Conservation (phyloP, 1,139 yeast species). For the Debaryomyces udenii region DNA sequence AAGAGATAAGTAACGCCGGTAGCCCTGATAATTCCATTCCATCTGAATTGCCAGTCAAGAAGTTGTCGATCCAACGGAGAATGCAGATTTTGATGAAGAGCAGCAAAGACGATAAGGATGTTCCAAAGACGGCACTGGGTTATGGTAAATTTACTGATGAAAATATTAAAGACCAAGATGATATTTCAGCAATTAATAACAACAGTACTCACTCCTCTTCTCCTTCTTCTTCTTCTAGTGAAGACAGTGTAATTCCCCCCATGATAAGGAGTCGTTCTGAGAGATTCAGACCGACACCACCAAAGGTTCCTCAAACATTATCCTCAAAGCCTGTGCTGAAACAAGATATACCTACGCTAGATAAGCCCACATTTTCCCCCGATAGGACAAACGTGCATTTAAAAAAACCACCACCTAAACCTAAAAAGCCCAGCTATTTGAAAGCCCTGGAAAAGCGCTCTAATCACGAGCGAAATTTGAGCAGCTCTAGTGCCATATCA, state of each 20-base stretch:
- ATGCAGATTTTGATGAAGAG: constrained; percentile 60
- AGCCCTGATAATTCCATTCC: constrained; percentile 12
- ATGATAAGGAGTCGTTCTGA: not conserved
- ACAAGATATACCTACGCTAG: not conserved
- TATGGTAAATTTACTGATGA: constrained; percentile 72
- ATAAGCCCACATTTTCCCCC: not conserved
- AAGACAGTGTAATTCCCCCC: constrained; percentile 7
- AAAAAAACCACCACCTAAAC: constrained; percentile 62
- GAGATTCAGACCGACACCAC: constrained; percentile 24
- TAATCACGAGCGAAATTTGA: constrained; percentile 29
- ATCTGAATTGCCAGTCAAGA: constrained; percentile 20
- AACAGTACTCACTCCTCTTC: constrained; percentile 7
- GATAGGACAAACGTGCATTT: not conserved
- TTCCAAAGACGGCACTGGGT: constrained; percentile 67
- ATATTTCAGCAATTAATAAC: constrained; percentile 42
- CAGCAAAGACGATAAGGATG: constrained; percentile 46
- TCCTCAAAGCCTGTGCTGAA: constrained; percentile 2
- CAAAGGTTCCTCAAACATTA: constrained; percentile 30
- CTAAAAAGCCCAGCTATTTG: constrained; percentile 60
- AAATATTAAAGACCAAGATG: constrained; percentile 34
- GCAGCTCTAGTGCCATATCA: constrained; percentile 47
- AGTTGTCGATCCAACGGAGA: constrained; percentile 64
- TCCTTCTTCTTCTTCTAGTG: constrained; percentile 11
- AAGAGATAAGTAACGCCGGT: too few species aligned
- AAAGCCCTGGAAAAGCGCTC: constrained; percentile 34